These are phyloP conservation scores for Puccinellia tenuiflora DNA, from an alignment of 176 grass and related monocot species.

Conservation along the genomic window DNA sequence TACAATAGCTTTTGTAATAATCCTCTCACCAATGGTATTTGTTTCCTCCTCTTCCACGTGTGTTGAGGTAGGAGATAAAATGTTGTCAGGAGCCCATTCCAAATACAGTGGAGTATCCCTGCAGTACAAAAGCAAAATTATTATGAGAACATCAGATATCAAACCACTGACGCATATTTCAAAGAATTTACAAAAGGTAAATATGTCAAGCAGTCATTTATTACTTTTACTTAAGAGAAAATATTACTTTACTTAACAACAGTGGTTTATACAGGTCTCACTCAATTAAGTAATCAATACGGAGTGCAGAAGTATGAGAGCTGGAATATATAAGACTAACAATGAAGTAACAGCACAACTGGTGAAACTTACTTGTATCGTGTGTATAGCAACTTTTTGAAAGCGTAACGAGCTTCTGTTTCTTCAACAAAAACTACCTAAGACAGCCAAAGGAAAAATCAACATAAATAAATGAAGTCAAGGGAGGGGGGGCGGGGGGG, in stretches of 20 bases:
- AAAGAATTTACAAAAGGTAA: slow-evolving; percentile 6
- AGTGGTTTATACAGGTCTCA: background rate
- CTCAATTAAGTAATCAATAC: background rate
- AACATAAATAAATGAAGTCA: slow-evolving; percentile 23
- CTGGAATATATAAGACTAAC: background rate
- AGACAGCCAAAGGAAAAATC: slow-evolving; percentile 26
- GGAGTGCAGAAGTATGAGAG: background rate
- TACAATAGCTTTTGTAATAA: slow-evolving; percentile 71
- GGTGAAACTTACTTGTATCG: slow-evolving; percentile 80
- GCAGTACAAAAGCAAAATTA: slow-evolving; percentile 7
- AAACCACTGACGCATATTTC: background rate
- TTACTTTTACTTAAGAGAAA: background rate
- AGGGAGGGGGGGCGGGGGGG: too few relatives aligned
- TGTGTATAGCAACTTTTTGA: slow-evolving; percentile 85
- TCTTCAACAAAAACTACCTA: slow-evolving; percentile 90
- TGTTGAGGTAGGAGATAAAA: slow-evolving; percentile 61
- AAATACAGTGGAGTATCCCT: slow-evolving; percentile 95
- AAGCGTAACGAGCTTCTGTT: slow-evolving; percentile 67
- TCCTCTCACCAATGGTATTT: slow-evolving; percentile 46
- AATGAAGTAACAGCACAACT: background rate
- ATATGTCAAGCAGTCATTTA: background rate
- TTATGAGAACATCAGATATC: background rate
- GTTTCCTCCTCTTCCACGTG: slow-evolving; percentile 55
- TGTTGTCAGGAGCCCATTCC: slow-evolving; percentile 86
- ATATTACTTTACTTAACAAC: background rate